phyloP scores from a whole-genome alignment of 2,329 filamentous ascomycete species.

The Hyphodiscus sp. region DNA sequence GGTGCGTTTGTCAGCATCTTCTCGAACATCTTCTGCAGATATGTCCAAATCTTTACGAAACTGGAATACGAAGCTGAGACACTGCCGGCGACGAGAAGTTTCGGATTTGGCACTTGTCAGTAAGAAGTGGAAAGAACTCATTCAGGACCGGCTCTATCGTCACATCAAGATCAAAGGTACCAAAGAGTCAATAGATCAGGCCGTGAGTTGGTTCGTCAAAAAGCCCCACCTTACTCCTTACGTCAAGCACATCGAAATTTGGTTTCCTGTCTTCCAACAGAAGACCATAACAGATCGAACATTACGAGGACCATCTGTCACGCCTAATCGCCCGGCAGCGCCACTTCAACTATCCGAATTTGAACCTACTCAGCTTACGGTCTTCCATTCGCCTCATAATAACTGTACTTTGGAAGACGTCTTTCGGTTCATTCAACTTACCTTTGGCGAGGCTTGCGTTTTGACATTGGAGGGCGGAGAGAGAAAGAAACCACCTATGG shows the following conservation, averaged over 20 bases:
- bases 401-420: constrained; percentile 67
- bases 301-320: constrained; percentile 21
- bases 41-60: constrained; percentile 45
- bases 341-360: neutral
- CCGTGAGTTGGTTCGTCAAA: constrained; percentile 52
- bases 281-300: constrained; percentile 24
- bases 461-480: constrained; percentile 73
- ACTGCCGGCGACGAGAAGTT: constrained; percentile 60
- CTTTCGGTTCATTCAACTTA: constrained; percentile 54
- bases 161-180: constrained; percentile 73
- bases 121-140: constrained; percentile 56
- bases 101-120: constrained; percentile 60
- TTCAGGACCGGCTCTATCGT: constrained; percentile 67
- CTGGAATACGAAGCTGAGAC: constrained; percentile 59
- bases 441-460: constrained; percentile 52
- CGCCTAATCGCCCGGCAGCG: constrained; percentile 20
- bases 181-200: constrained; percentile 51
- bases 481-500: constrained; percentile 66
- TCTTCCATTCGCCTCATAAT: constrained; percentile 53
- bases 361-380: constrained; percentile 42
- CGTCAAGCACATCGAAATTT: constrained; percentile 68
- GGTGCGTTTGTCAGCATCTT: constrained; percentile 57
- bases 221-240: constrained; percentile 55
- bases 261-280: constrained; percentile 64
- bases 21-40: constrained; percentile 47